Evolutionary conservation across 106 monocot genomes (phyloP), one percentile per base, ranked within the genome.

Genomic region (Dioscorea zingiberensis): DNA sequence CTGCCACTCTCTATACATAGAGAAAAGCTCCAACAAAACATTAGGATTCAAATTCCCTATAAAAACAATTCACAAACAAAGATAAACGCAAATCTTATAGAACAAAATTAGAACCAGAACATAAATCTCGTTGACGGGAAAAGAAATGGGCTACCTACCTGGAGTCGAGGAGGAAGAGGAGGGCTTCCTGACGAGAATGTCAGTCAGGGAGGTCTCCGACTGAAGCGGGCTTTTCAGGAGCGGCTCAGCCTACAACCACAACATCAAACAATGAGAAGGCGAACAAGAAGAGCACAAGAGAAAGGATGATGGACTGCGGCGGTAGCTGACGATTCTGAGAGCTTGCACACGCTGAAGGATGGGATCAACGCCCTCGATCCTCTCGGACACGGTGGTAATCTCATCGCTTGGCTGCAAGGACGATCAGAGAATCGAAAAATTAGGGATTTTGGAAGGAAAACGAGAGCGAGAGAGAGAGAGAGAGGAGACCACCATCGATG

Each of bases 1-100:
- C 57, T 91, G 87, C 94, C 91, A 95, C 67, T 91, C 87, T 48
- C 87, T 80, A 74, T 94, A 94, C 67, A 87, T 76, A 18, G 87
- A 87, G 60, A 94, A 94, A 55, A 94, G 87, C 69, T 87, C 94
- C 58, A 82, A 71, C 16, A 94, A 63, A 57, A 94, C 74, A 28
- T 87, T 85, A 19, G 90, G 87, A 73, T 90, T 81, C 70, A 94
- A 70, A 26, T 66, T 71, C 68, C 87, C 94, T 94, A 71, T n/a
- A 69, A 5, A 54, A 68, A 27, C 21, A 56, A 51, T 51, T 51
- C 51, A 51, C 0, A 8, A 16, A 8, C 0, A 51, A 51, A 16
- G 12, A 16, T 16, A 13, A 7, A 51, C 3, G 15, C 51, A 51
- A 18, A 51, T 19, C 51, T 62, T 65, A 32, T 47, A 60, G 59